Base-by-base conservation (phyloP, 1,284 basidiomycete genomes). In the Pseudozyma tsukubaensis region DNA sequence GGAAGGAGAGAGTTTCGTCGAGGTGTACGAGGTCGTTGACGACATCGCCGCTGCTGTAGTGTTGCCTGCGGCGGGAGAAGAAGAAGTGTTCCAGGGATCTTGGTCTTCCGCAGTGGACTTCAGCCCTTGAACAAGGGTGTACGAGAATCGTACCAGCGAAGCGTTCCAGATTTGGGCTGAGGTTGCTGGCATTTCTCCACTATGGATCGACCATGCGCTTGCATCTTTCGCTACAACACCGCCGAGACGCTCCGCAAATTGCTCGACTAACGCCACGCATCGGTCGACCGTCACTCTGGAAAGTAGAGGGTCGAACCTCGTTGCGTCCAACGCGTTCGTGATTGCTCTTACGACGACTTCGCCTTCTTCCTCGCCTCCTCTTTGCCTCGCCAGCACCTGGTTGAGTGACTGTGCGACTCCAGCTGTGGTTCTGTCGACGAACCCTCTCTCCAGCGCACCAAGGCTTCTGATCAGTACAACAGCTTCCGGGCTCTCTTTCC, bases 281-380 rank as follows among this genome's bases (percentile, higher is more conserved):
- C 90, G 91, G 77, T 90, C 90, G 4, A 94, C 92, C 4, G 95
- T 90, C 1, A 89, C 89, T 59, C 89, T 88, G 7, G 94, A 89
- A 9, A 98, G 87, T 34, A 97, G 82, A 0, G 95, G 95, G 85
- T 98, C 95, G 82, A 97, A 97, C 60, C 92, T 89, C 3, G 94
- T 94, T 1, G 93, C 90, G 84, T 98, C 95, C 3, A 98, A 88
- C 83, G 97, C 94, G 83, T 97, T 97, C 16, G 90, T 89, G 39
- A 95, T 87, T n/a, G 39, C 32, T 2, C 56, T 42, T 6, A 62
- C 55, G n/a, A 54, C 55, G 24, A 24, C 51, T 13, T 54, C 59
- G 1, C 36, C 59, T 21, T 59, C 48, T 34, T 62, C 51, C 21
- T 59, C 55, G 4, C 56, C 50, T 19, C 36, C 50, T 50, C 19